Base-by-base conservation (phyloP, 2,329 filamentous ascomycete genomes). In the Epichloe typhina region DNA sequence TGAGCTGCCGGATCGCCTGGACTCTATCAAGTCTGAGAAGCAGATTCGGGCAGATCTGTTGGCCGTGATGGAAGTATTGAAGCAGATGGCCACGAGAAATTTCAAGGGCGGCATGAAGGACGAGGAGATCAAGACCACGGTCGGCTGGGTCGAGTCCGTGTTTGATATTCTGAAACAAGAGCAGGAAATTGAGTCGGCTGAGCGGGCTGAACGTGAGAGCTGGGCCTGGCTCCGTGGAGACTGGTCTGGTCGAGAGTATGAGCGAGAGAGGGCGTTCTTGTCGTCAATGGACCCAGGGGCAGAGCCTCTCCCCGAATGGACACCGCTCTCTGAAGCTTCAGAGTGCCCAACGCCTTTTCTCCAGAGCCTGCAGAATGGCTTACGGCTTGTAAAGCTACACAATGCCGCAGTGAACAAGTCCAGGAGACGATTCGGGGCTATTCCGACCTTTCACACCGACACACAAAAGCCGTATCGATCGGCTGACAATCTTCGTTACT, bases 401-500 rank as follows among this genome's bases (percentile, higher is more conserved):
- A 98, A 98, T 64, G 83, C 84, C 13, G 82, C 88, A 0, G 86
- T 98, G 35, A 81, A 82, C 61, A 87, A 87, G 64, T 96, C 90
- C 21, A 83, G 84, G 62, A 79, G 88, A 33, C 86, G 86, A 7
- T 97, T 97, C 64, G 89, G 90, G 49, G 80, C 87, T 55, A 96
- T 98, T 62, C 88, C 88, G 52, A 78, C 79, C 9, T 96, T 85
- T 66, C 93, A 97, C 65, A 83, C 82, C n/a, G 89, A 98, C 66
- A 91, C 93, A 9, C 83, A 82, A 53, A 97, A 97, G 69, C 93
- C 93, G 0, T 98, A 98, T 66, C 84, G 93, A 46, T 84, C 84
- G 55, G 88, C 90, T 3, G 93, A 98, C 59, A 98, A 98, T 65
- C 75, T 98, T 54, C 81, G 89, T 40, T 98, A 86, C 72, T 98